phyloP scores from a whole-genome alignment of 352 stramenopile genomes.

The Pythium scleroteichum region DNA sequence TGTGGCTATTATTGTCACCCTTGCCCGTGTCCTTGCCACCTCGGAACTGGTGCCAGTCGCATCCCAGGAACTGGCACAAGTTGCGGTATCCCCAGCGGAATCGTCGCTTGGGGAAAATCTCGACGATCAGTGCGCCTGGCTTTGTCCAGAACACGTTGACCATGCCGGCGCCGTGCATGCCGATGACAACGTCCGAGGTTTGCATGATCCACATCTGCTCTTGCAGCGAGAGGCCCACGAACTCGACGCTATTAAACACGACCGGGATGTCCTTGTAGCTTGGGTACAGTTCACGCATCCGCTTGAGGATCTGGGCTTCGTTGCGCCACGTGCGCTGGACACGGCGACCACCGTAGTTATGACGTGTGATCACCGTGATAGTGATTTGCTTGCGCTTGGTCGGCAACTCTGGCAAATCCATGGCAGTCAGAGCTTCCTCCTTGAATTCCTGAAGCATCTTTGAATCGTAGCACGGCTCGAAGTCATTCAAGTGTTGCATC shows the following conservation, averaged over 20 bases:
- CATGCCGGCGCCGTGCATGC: conserved; percentile 82
- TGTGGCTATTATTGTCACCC: conserved; percentile 49
- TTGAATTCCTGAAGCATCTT: conserved; percentile 58
- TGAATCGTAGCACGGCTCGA: conserved; percentile 56
- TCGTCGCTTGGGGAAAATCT: conserved; percentile 68
- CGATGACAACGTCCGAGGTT: conserved; percentile 74
- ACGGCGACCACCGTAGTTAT: conserved; percentile 21
- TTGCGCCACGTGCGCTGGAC: conserved; percentile 34
- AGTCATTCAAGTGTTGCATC: conserved; percentile 71
- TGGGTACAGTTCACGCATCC: conserved; percentile 22
- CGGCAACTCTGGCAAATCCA: background rate
- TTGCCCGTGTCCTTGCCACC: conserved; percentile 34
- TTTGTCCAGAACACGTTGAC: conserved; percentile 73
- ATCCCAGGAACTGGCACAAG: conserved; percentile 71
- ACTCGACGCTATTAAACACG: conserved; percentile 66
- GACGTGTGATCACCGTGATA: conserved; percentile 33
- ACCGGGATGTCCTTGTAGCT: conserved; percentile 15
- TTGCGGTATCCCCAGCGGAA: conserved; percentile 76
- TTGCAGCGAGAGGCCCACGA: conserved; percentile 48
- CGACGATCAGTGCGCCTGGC: conserved; percentile 52
- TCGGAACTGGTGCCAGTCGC: conserved; percentile 54
- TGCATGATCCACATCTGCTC: conserved; percentile 70
- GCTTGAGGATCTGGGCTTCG: conserved; percentile 25
- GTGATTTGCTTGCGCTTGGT: background rate
- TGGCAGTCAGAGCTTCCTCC: conserved; percentile 5